Evolutionary conservation across 1,284 basidiomycete genomes (phyloP).

Genomic region (Stygiomarasmius scandens): DNA sequence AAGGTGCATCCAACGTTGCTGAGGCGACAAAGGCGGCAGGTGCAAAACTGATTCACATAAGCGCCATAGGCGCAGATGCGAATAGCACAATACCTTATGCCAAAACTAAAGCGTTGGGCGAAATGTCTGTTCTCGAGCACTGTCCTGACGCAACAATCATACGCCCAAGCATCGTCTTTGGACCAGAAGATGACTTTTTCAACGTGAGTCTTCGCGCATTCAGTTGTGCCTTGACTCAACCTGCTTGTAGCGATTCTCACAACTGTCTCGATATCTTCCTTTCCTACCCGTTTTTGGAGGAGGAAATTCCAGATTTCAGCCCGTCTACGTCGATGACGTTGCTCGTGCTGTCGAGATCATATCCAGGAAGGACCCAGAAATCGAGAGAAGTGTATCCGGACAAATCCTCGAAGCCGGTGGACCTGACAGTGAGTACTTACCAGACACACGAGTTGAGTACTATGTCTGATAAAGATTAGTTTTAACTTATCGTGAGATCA

Average conservation of each 20-base stretch:
- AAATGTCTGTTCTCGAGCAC: conserved; percentile 49
- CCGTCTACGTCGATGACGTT: conserved; percentile 70
- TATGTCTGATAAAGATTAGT: no score
- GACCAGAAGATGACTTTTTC: conserved; percentile 74
- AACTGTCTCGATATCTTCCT: conserved; percentile 59
- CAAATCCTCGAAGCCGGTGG: conserved; percentile 72
- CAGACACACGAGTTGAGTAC: no score
- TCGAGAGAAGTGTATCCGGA: conserved; percentile 46
- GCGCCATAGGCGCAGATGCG: conserved; percentile 60
- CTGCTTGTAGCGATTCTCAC: conserved; percentile 55
- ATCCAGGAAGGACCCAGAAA: conserved; percentile 45
- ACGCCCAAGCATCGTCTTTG: conserved; percentile 71
- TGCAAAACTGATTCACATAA: conserved; percentile 63
- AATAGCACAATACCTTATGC: conserved; percentile 52
- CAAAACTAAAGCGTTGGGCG: conserved; percentile 67
- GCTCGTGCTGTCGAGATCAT: conserved; percentile 62
- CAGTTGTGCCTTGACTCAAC: conserved; percentile 3
- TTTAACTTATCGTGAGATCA: conserved; percentile 65
- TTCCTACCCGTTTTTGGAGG: conserved; percentile 74
- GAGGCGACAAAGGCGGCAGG: conserved; percentile 44
- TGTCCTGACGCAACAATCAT: conserved; percentile 62
- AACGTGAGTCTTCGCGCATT: conserved; percentile 45
- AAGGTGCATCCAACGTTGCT: conserved; percentile 68
- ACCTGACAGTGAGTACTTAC: conserved; percentile 52
- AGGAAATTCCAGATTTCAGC: conserved; percentile 68